A percentile compares a stretch with the other conserved stretches of the same genome.
Conservation (phyloP, 1,284 basidiomycete species). For the Leccinum pachyderme region DNA sequence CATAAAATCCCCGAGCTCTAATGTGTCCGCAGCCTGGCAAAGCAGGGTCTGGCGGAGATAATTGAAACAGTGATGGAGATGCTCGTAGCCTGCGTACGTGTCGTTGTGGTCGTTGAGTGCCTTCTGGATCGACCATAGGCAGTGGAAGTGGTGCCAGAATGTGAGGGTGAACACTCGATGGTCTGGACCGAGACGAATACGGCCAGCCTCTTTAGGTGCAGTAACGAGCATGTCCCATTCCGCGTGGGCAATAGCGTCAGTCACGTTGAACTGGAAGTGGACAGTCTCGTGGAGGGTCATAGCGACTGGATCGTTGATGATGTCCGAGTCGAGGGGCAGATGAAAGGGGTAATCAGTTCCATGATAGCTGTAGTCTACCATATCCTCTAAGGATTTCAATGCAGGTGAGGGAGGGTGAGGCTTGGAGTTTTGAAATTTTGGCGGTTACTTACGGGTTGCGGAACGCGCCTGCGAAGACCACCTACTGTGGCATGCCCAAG, state of each 20-base stretch:
- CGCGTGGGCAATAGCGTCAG: slow-evolving; percentile 7
- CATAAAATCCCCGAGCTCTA: slow-evolving; percentile 34
- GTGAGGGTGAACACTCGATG: slow-evolving; percentile 9
- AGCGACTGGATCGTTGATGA: slow-evolving; percentile 1
- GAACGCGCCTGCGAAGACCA: slow-evolving; percentile 4
- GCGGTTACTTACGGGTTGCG: not conserved
- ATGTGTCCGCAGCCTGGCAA: slow-evolving; percentile 31
- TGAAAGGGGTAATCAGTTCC: slow-evolving; percentile 9
- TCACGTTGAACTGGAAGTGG: slow-evolving; percentile 12
- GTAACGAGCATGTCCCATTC: slow-evolving; percentile 12
- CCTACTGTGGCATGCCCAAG: slow-evolving; percentile 6
- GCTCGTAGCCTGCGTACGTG: slow-evolving; percentile 9
- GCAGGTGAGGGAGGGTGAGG: not conserved
- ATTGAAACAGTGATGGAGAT: slow-evolving; percentile 34
- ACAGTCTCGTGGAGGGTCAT: slow-evolving; percentile 13
- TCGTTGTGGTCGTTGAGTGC: slow-evolving; percentile 13
- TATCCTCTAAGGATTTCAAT: not conserved
- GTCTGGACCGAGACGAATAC: slow-evolving; percentile 14
- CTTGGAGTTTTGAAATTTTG: not conserved
- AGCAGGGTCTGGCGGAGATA: slow-evolving; percentile 33
- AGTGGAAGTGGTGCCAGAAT: slow-evolving; percentile 15
- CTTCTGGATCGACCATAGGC: slow-evolving; percentile 15
- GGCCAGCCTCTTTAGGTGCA: slow-evolving; percentile 10
- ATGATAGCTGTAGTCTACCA: slow-evolving; percentile 7
- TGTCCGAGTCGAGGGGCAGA: slow-evolving; percentile 8